Conservation (phyloP, 106 monocot genomes). For the Dendrobium chrysotoxum region DNA sequence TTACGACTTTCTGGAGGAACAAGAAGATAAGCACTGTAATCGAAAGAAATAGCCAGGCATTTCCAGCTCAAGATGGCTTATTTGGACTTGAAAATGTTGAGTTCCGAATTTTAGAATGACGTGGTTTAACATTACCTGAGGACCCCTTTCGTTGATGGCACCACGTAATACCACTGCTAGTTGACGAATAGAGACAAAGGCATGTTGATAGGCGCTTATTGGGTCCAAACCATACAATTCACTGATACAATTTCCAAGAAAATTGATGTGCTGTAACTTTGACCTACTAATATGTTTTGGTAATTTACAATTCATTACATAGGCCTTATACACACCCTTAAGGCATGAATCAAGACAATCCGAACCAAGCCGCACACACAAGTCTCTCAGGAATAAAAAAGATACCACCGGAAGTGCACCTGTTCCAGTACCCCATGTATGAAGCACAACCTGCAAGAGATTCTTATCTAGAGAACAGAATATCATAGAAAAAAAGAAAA, state of each 20-base stretch:
- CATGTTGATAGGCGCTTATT: conserved; percentile 74
- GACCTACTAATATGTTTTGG: conserved; percentile 59
- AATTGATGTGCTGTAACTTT: conserved; percentile 77
- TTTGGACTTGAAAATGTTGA: not conserved
- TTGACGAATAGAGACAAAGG: conserved; percentile 89
- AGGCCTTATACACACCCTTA: conserved; percentile 88
- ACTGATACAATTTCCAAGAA: conserved; percentile 89
- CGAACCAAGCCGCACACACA: conserved; percentile 79
- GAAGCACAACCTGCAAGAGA: conserved; percentile 58
- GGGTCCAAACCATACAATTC: conserved; percentile 81
- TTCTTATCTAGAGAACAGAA: not conserved
- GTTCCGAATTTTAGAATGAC: not conserved
- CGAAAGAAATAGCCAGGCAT: conserved; percentile 5
- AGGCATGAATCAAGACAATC: conserved; percentile 90
- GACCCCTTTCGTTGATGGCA: conserved; percentile 67
- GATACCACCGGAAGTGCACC: conserved; percentile 81
- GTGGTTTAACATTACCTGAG: conserved; percentile 38
- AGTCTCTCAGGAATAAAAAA: conserved; percentile 83
- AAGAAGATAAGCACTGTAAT: not conserved
- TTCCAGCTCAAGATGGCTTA: not conserved
- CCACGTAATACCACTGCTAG: conserved; percentile 63
- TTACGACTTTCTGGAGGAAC: conserved; percentile 15
- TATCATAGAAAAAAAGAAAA: not conserved
- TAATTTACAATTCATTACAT: conserved; percentile 81
- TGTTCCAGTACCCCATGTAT: conserved; percentile 81